Evolutionary conservation across 2,329 filamentous ascomycete genomes (phyloP), one percentile per base, ranked within the genome.

Genomic region (Spiromastix sp.): DNA sequence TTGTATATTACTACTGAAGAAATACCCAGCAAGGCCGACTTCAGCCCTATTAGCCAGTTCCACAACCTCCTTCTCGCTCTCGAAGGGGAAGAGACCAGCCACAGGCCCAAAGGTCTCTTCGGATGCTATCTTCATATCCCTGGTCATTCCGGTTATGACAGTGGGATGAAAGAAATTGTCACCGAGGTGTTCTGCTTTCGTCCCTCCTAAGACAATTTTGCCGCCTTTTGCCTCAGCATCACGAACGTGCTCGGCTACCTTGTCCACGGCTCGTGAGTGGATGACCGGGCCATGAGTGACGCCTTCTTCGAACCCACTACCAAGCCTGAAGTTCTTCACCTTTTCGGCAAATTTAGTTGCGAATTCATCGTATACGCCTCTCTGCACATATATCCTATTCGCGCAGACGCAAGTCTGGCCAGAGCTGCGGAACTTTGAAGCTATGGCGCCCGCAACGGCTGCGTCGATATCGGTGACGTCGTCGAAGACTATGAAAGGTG

Each of bases 101-200:
- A 96, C 82, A 2, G 91, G 91, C 0, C 91, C 91, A 55, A 98
- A 98, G 0, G 89, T 98, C 68, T 98, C 91, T 60, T 96, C 89
- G 2, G 67, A 67, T 4, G 84, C 79, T 47, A 96, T 72, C 40
- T 74, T 71, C 91, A 96, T 96, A 27, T 87, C 77, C 39, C 71
- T 67, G 8, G 71, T 93, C 79, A 94, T 89, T 43, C 82, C 83
- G 7, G 82, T 79, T 41, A 98, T 76, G 27, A 96, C 82, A 0
- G 91, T 96, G 2, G 85, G 85, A 51, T 86, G 74, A 64, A 81
- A 94, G 66, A 93, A 98, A 65, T 93, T 93, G 25, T 68, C 55
- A 3, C 91, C 89, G 2, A 93, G 66, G 12, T 86, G 75, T 1
- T 78, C 70, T 39, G 87, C 61, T 54, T 71, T 76, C 57, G 83